Conservation (phyloP, 2,329 filamentous ascomycete species). For the Passalora sequoiae region DNA sequence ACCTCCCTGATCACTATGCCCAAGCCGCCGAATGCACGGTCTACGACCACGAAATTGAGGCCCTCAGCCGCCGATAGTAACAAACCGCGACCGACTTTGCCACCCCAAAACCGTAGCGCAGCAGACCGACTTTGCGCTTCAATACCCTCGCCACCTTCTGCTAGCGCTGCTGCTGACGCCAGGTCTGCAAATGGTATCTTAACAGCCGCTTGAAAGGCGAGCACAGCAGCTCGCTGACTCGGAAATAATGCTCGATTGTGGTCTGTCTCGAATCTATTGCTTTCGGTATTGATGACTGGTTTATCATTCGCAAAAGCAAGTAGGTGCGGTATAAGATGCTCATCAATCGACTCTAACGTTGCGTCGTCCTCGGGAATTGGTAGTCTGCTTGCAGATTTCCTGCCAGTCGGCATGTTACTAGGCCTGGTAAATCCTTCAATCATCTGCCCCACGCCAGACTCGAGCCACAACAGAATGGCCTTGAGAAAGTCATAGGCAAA, state of each 20-base stretch:
- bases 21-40: constrained; percentile 58
- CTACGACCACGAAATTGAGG: constrained; percentile 54
- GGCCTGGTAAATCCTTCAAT: constrained; percentile 53
- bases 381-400: constrained; percentile 35
- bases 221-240: constrained; percentile 52
- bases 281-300: constrained; percentile 53
- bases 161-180: constrained; percentile 34
- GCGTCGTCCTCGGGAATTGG: constrained; percentile 50
- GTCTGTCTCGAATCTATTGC: constrained; percentile 54
- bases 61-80: constrained; percentile 56
- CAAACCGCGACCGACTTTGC: constrained; percentile 55
- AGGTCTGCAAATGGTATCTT: constrained; percentile 50
- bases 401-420: constrained; percentile 31
- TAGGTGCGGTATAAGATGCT: constrained; percentile 56
- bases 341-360: constrained; percentile 51
- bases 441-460: constrained; percentile 52
- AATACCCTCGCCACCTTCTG: constrained; percentile 17
- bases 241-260: constrained; percentile 49
- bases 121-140: constrained; percentile 42
- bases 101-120: constrained; percentile 53
- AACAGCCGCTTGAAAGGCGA: constrained; percentile 52
- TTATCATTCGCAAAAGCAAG: constrained; percentile 48
- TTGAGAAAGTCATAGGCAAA: constrained; percentile 63
- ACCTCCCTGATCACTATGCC: constrained; percentile 35
- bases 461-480: constrained; percentile 58